Evolutionary conservation across 805 yeast genomes (phyloP).

Genomic region (Yarrowia sp.): DNA sequence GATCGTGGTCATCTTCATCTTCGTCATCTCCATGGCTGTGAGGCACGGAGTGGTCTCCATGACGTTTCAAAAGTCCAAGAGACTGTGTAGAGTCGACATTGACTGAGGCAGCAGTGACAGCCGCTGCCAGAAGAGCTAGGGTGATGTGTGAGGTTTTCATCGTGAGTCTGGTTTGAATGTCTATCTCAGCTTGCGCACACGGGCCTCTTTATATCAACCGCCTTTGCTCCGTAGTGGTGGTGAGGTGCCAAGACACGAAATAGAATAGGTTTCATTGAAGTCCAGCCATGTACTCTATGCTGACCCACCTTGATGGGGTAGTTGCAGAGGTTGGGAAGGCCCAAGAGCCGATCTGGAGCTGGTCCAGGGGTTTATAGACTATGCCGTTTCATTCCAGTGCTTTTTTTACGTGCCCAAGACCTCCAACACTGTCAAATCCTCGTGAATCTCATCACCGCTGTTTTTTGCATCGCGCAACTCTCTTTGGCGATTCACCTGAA

Average conservation of each 20-base stretch:
- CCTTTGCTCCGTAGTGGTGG: not conserved
- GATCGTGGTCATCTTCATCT: not conserved
- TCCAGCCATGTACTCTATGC: slow-evolving; percentile 9
- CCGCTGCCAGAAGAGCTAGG: not conserved
- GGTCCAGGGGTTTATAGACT: not conserved
- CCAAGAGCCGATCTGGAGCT: too few relatives aligned
- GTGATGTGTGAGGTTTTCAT: slow-evolving; percentile 17
- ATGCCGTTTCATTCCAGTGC: not conserved
- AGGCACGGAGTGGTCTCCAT: slow-evolving; percentile 21
- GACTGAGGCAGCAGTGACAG: not conserved
- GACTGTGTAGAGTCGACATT: not conserved
- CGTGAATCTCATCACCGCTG: not conserved
- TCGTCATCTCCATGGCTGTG: not conserved
- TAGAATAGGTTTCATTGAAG: slow-evolving; percentile 22
- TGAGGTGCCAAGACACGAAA: slow-evolving; percentile 18
- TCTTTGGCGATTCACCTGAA: too few relatives aligned
- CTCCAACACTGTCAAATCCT: too few relatives aligned
- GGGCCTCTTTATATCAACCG: not conserved
- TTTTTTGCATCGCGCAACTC: too few relatives aligned
- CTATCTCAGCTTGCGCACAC: not conserved
- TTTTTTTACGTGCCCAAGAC: not conserved
- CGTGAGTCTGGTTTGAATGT: not conserved
- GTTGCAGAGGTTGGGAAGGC: not conserved
- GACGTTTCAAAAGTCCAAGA: not conserved
- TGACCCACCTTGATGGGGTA: not conserved